Evolutionary conservation across 371 early-diverging fungal species (phyloP).

Genomic region (Sporodiniella umbellata): DNA sequence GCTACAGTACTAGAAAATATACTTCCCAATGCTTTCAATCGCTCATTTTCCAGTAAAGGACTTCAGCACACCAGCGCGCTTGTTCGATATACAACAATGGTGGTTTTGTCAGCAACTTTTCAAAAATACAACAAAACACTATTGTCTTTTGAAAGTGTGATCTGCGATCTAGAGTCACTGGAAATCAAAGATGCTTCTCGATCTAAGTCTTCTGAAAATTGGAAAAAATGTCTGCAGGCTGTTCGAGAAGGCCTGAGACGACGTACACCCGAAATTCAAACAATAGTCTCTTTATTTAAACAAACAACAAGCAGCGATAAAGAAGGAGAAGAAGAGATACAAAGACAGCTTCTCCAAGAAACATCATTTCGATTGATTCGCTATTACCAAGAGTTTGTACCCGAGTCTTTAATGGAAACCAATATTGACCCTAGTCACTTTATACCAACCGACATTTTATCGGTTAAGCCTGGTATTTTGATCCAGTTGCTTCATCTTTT

Average conservation of each 20-base stretch:
- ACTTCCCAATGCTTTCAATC: constrained; percentile 61
- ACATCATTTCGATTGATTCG: constrained; percentile 59
- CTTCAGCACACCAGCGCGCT: constrained; percentile 67
- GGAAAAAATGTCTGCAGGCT: constrained; percentile 31
- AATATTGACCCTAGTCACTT: constrained; percentile 74
- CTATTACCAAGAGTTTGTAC: constrained; percentile 66
- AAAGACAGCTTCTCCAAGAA: constrained; percentile 52
- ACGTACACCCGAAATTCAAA: constrained; percentile 74
- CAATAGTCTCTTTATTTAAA: constrained; percentile 55
- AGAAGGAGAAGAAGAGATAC: constrained; percentile 21
- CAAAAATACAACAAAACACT: constrained; percentile 59
- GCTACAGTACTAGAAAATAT: constrained; percentile 65
- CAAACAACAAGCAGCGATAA: constrained; percentile 23
- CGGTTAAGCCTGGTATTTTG: constrained; percentile 52
- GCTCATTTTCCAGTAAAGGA: constrained; percentile 57
- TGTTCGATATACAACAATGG: constrained; percentile 64
- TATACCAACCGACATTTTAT: constrained; percentile 63
- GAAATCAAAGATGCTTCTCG: constrained; percentile 2
- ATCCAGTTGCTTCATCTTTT: constrained; percentile 62
- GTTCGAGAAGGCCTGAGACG: constrained; percentile 62
- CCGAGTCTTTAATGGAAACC: constrained; percentile 63
- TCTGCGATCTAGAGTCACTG: constrained; percentile 21
- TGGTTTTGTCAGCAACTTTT: constrained; percentile 56
- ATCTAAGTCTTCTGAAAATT: constrained; percentile 19
- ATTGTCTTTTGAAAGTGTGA: constrained; percentile 27